Evolutionary conservation across 2,329 filamentous ascomycete species (phyloP).

Genomic region (Alternaria sp.): DNA sequence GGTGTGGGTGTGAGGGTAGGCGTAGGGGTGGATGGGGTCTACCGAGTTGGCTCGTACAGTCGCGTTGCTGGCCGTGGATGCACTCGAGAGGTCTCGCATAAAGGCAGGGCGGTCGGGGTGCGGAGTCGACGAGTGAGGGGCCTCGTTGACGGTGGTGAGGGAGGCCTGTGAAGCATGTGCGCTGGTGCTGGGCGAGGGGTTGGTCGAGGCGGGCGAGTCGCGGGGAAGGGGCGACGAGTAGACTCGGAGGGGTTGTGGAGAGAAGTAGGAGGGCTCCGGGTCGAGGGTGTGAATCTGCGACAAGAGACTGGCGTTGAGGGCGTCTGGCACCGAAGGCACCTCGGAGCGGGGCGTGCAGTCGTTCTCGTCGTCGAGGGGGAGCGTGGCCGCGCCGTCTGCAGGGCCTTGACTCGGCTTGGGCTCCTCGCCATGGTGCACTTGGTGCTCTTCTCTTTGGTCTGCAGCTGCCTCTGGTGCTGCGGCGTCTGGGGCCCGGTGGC

Average conservation of each 20-base stretch:
- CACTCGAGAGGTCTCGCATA: slow-evolving; percentile 53
- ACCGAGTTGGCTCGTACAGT: slow-evolving; percentile 50
- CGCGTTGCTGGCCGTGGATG: slow-evolving; percentile 53
- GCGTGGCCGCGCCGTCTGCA: not conserved
- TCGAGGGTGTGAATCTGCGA: slow-evolving; percentile 31
- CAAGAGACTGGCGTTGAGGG: slow-evolving; percentile 29
- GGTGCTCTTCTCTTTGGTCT: not conserved
- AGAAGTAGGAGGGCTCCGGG: slow-evolving; percentile 49
- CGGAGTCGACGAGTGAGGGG: slow-evolving; percentile 21
- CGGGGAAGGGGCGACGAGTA: slow-evolving; percentile 43
- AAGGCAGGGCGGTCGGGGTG: slow-evolving; percentile 48
- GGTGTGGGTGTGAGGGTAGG: slow-evolving; percentile 20
- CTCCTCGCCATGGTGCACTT: slow-evolving; percentile 8
- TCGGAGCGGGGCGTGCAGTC: slow-evolving; percentile 54
- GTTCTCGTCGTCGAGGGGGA: slow-evolving; percentile 32
- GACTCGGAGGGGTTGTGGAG: slow-evolving; percentile 48
- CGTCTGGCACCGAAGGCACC: slow-evolving; percentile 44
- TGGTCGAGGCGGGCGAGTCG: slow-evolving; percentile 39
- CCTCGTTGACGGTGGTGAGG: slow-evolving; percentile 22
- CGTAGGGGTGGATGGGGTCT: slow-evolving; percentile 31
- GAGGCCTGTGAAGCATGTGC: slow-evolving; percentile 38
- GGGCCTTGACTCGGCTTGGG: slow-evolving; percentile 19
- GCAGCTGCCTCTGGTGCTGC: slow-evolving; percentile 18
- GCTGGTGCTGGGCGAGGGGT: slow-evolving; percentile 44
- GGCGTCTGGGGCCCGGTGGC: slow-evolving; percentile 30